Base-by-base conservation (phyloP, 139 green algal genomes). In the Choricystis sp. region DNA sequence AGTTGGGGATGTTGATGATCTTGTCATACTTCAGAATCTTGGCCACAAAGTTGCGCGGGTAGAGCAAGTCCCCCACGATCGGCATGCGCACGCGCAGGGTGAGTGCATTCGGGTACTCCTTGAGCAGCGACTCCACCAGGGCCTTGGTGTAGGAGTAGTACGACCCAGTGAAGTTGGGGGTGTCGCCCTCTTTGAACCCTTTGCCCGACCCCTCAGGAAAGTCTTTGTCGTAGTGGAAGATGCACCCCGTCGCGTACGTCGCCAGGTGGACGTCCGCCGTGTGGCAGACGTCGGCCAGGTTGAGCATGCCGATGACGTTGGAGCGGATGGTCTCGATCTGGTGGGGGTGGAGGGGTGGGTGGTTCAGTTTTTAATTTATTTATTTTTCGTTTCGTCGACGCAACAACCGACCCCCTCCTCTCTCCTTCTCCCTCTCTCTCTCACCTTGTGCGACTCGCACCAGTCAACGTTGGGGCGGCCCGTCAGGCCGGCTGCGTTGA, bases 121-220 rank as follows among this genome's bases (percentile, higher is more conserved):
- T 78, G 4, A 98, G 67, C 68, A 98, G 66, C 58, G 79, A 83
- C 77, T 98, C 90, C 23, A 94, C 81, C 59, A 95, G 89, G 26
- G 88, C 85, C 83, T 98, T 98, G 61, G 83, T 92, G 70, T 91
- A 71, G 2, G 86, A 95, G 81, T 98, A 98, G 83, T 94, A 98
- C 2, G 86, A 96, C 48, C 92, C 92, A 0, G 79, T 90, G 77
- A 98, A 98, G 80, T 98, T 98, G 63, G 92, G 80, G 24, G 74
- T 85, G 72, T 98, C 92, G 23, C 63, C 65, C 77, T 98, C 92
- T 57, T 72, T 94, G 83, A 98, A 98, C 26, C 92, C 92, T 65
- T 84, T 86, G 72, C 83, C 86, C 55, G 63, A 84, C 60, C 77
- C 74, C 31, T 86, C 61, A 1, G 81, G 75, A 52, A 93, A 67